These are phyloP conservation scores for Panus rudis DNA, from an alignment of 768 basidiomycete genomes.

Conservation along the genomic window DNA sequence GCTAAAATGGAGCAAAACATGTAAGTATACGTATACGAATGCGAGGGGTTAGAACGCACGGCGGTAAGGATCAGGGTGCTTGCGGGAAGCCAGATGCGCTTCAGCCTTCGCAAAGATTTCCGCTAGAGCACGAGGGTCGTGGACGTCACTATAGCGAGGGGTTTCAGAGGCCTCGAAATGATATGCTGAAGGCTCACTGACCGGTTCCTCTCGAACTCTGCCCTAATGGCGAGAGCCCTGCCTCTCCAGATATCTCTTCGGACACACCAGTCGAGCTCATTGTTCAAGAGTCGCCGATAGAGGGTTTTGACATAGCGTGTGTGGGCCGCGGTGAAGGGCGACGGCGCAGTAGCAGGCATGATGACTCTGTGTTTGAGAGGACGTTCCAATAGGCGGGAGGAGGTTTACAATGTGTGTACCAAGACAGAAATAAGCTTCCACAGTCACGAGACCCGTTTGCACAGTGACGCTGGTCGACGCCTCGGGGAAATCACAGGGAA, in stretches of 20 bases:
- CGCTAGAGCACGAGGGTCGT: conserved; percentile 78
- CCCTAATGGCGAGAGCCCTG: conserved; percentile 80
- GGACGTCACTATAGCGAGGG: conserved; percentile 52
- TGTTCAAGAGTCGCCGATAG: conserved; percentile 81
- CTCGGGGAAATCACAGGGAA: too few species aligned
- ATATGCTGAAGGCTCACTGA: conserved; percentile 28
- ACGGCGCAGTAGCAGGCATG: conserved; percentile 38
- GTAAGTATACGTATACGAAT: neutral
- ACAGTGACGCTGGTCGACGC: too few species aligned
- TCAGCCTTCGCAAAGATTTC: conserved; percentile 76
- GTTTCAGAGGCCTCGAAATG: neutral
- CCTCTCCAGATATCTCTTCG: conserved; percentile 81
- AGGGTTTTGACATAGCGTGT: conserved; percentile 85
- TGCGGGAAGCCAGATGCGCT: conserved; percentile 52
- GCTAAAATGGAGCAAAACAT: conserved; percentile 36
- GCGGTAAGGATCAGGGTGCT: conserved; percentile 91
- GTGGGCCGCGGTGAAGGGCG: conserved; percentile 68
- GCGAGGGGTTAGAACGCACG: conserved; percentile 47
- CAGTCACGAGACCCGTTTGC: too few species aligned
- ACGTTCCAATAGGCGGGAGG: too few species aligned
- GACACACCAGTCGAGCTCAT: conserved; percentile 86
- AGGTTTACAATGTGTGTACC: too few species aligned
- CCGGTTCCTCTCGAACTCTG: conserved; percentile 92
- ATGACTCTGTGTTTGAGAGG: conserved; percentile 15
- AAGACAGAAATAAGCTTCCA: too few species aligned